These are phyloP conservation scores for Fusarium stilboides DNA, from an alignment of 2,329 filamentous ascomycete genomes.

Conservation along the genomic window DNA sequence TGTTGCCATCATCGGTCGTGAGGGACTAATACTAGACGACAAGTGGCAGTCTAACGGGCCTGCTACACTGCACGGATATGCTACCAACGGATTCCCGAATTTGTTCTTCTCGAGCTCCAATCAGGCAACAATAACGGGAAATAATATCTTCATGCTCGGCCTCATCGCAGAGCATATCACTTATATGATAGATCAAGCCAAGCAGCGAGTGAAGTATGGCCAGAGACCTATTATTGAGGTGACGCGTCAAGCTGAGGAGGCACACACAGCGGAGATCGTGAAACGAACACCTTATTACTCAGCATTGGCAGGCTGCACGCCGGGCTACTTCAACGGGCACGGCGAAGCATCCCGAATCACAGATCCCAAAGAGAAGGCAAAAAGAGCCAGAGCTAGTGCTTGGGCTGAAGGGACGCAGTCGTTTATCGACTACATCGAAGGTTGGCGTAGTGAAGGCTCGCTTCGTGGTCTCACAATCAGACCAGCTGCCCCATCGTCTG, in stretches of 20 bases:
- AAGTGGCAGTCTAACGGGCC: background rate
- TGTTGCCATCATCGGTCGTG: background rate
- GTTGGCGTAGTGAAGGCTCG: slow-evolving; percentile 2
- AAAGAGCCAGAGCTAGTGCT: slow-evolving; percentile 5
- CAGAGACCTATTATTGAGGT: slow-evolving; percentile 8
- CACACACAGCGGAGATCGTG: slow-evolving; percentile 10
- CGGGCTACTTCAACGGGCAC: slow-evolving; percentile 9
- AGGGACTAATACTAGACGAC: background rate
- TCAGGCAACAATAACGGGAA: background rate
- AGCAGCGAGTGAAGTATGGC: background rate
- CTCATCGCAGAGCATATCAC: background rate
- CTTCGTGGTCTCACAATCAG: background rate
- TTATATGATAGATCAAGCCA: background rate
- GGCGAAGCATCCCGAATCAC: slow-evolving; percentile 2
- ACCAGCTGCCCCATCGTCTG: background rate
- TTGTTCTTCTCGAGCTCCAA: background rate
- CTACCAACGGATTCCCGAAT: background rate
- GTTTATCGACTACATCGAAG: slow-evolving; percentile 4
- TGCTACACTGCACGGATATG: background rate
- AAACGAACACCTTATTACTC: slow-evolving; percentile 10
- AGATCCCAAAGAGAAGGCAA: slow-evolving; percentile 4
- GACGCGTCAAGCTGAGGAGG: slow-evolving; percentile 2
- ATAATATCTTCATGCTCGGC: background rate
- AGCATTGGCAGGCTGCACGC: slow-evolving; percentile 6
- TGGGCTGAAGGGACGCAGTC: slow-evolving; percentile 10